Percentiles rank a stretch among this genome's conserved stretches.
These are phyloP conservation scores for Colletotrichum noveboracense DNA, from an alignment of 2,329 filamentous ascomycete genomes.

Conservation along the genomic window DNA sequence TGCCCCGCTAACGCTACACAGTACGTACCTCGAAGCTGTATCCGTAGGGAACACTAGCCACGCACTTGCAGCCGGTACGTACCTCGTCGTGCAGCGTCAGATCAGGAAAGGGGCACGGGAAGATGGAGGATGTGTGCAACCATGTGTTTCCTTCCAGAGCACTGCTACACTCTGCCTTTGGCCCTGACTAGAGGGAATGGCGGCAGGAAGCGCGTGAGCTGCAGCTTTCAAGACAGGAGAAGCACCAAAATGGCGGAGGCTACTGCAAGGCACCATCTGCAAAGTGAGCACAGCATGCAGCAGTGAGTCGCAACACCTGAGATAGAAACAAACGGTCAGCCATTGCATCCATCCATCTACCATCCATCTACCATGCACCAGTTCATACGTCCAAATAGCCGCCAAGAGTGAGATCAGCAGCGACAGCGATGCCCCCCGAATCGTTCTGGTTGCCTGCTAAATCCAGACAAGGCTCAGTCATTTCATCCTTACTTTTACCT, in stretches of 20 bases:
- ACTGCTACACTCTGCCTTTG: background rate
- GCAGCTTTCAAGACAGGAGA: slow-evolving; percentile 21
- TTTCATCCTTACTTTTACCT: slow-evolving; percentile 7
- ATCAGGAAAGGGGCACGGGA: slow-evolving; percentile 6
- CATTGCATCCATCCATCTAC: background rate
- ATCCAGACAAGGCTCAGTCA: background rate
- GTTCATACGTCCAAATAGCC: background rate
- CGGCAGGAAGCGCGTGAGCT: slow-evolving; percentile 12
- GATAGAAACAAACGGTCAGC: background rate
- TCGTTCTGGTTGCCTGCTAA: background rate
- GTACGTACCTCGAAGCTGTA: background rate
- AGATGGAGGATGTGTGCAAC: slow-evolving; percentile 9
- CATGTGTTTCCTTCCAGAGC: background rate
- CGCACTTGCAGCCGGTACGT: background rate
- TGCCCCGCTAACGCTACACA: background rate
- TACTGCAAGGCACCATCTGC: slow-evolving; percentile 23
- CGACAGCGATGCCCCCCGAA: background rate
- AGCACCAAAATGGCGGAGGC: slow-evolving; percentile 10
- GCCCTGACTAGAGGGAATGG: background rate
- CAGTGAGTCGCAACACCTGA: background rate
- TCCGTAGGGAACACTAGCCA: background rate
- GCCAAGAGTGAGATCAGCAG: background rate
- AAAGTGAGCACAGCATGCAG: slow-evolving; percentile 5
- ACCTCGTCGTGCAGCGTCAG: background rate
- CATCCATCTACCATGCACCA: background rate